These are phyloP conservation scores for Corrigiola litoralis DNA, from an alignment of 179 eudicot species.

Conservation along the genomic window DNA sequence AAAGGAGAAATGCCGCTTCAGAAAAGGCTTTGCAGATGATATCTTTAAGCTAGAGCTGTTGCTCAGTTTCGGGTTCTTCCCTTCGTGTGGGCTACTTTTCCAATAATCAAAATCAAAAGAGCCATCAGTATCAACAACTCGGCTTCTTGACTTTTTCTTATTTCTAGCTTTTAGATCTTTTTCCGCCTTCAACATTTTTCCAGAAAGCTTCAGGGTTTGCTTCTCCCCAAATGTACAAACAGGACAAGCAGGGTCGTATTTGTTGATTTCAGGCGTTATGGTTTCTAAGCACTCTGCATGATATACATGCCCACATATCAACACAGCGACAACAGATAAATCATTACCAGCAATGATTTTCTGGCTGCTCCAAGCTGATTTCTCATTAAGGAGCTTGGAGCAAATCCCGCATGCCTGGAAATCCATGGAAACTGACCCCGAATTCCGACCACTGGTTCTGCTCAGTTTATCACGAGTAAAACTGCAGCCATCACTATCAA, in stretches of 20 bases:
- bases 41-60: constrained; percentile 48
- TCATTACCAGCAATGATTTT: constrained; percentile 38
- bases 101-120: constrained; percentile 45
- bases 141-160: constrained; percentile 36
- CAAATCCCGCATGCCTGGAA: constrained; percentile 46
- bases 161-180: constrained; percentile 33
- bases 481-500: constrained; percentile 62
- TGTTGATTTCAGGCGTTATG: constrained; percentile 41
- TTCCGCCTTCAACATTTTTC: constrained; percentile 45
- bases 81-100: constrained; percentile 30
- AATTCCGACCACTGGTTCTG: constrained; percentile 36
- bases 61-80: constrained; percentile 33
- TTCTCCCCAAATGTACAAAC: constrained; percentile 51
- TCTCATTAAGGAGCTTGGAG: constrained; percentile 44
- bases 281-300: constrained; percentile 59
- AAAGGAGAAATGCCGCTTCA: constrained; percentile 49
- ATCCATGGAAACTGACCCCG: constrained; percentile 38
- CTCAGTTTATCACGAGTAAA: constrained; percentile 42
- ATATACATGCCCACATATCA: constrained; percentile 55
- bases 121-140: constrained; percentile 29
- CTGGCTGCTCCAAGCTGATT: constrained; percentile 50
- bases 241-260: constrained; percentile 58
- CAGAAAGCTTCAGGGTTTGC: constrained; percentile 34
- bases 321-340: constrained; percentile 47
- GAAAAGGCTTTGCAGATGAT: constrained; percentile 45